Evolutionary conservation across 2,329 filamentous ascomycete genomes (phyloP).

Genomic region (Endothia cerciana): DNA sequence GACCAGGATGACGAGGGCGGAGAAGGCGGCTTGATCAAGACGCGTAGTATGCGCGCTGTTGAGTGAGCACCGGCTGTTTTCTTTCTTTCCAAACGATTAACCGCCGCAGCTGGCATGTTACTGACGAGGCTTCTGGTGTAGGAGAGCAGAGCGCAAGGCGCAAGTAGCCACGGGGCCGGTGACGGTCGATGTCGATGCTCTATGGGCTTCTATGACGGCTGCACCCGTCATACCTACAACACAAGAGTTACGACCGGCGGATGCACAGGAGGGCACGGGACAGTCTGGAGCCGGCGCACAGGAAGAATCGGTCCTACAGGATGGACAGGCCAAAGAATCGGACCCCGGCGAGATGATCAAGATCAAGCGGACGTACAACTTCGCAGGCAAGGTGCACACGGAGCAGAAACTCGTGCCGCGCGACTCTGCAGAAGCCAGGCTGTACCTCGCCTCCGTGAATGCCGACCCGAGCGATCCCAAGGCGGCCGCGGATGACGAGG

Average conservation of each 20-base stretch:
- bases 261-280: conserved; percentile 8
- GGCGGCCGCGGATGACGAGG: conserved; percentile 33
- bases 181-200: conserved; percentile 71
- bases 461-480: conserved; percentile 31
- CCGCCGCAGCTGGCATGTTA: not conserved
- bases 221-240: conserved; percentile 41
- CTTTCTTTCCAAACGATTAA: not conserved
- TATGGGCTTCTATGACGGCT: conserved; percentile 70
- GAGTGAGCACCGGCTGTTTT: conserved; percentile 51
- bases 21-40: conserved; percentile 71
- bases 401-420: conserved; percentile 72
- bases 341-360: conserved; percentile 53
- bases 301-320: conserved; percentile 31
- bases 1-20: conserved; percentile 56
- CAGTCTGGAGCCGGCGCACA: not conserved
- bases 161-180: conserved; percentile 59
- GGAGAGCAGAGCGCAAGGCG: conserved; percentile 61
- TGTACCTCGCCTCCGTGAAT: conserved; percentile 60
- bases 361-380: conserved; percentile 75
- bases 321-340: conserved; percentile 27
- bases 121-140: conserved; percentile 34
- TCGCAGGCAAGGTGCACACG: conserved; percentile 72
- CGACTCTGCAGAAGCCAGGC: conserved; percentile 67
- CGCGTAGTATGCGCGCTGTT: conserved; percentile 68
- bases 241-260: conserved; percentile 12